Percentiles rank a stretch among this genome's conserved stretches.
Conservation (phyloP, 2,329 filamentous ascomycete genomes). For the Penicillium thymicola region DNA sequence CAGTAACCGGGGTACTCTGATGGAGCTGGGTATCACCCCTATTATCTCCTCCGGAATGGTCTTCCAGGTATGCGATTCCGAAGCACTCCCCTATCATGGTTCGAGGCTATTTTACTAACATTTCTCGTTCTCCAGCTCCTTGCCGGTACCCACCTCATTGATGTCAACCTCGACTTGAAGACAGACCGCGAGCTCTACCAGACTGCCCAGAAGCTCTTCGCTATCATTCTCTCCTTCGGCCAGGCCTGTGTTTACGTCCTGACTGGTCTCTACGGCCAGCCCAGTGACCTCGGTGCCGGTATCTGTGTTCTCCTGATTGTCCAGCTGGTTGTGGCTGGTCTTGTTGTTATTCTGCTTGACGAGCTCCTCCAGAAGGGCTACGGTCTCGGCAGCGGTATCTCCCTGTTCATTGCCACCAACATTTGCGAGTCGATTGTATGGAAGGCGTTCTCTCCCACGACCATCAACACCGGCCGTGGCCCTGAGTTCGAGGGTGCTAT, state of each 20-base stretch:
- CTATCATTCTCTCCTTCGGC: slow-evolving; percentile 95
- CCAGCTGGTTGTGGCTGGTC: slow-evolving; percentile 92
- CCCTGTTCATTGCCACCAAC: slow-evolving; percentile 99
- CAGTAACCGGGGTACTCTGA: slow-evolving; percentile 93
- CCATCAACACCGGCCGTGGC: slow-evolving; percentile 98
- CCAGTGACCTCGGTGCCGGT: slow-evolving; percentile 92
- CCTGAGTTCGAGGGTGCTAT: slow-evolving; percentile 99
- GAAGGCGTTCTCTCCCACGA: slow-evolving; percentile 99
- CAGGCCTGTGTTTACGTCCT: slow-evolving; percentile 98
- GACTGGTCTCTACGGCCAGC: slow-evolving; percentile 94
- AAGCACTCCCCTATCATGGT: not conserved
- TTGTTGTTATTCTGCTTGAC: slow-evolving; percentile 98
- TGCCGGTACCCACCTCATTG: slow-evolving; percentile 98
- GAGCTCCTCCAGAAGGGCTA: slow-evolving; percentile 99
- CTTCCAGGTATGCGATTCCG: slow-evolving; percentile 66
- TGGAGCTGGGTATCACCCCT: slow-evolving; percentile 95
- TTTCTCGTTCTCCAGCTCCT: slow-evolving; percentile 60
- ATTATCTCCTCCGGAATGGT: slow-evolving; percentile 99
- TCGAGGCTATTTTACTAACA: slow-evolving; percentile 15
- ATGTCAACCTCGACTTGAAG: slow-evolving; percentile 99
- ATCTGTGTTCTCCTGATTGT: slow-evolving; percentile 98
- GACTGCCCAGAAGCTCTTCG: slow-evolving; percentile 98
- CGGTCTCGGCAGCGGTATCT: slow-evolving; percentile 96
- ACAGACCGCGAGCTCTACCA: slow-evolving; percentile 99
- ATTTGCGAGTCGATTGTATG: slow-evolving; percentile 99